phyloP scores from a whole-genome alignment of 805 yeast genomes.

The Yamadazyma sp. region DNA sequence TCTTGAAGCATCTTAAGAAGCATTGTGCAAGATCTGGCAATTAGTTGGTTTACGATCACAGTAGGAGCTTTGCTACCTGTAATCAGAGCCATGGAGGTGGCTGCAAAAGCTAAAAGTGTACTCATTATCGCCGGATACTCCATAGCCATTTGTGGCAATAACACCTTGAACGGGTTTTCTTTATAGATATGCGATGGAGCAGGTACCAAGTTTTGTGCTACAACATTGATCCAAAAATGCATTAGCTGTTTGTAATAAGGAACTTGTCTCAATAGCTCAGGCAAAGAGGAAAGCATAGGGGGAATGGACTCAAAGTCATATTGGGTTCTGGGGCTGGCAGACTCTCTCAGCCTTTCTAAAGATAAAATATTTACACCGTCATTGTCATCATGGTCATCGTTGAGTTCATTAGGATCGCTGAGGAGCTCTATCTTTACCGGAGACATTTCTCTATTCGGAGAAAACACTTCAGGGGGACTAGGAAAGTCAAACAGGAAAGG shows the following conservation, averaged over 20 bases:
- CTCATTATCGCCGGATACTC: constrained; percentile 56
- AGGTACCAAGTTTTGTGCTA: constrained; percentile 63
- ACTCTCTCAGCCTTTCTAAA: constrained; percentile 1
- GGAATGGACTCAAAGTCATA: constrained; percentile 25
- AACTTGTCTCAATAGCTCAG: constrained; percentile 58
- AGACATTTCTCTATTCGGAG: neutral
- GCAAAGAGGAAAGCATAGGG: constrained; percentile 47
- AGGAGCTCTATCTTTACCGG: neutral
- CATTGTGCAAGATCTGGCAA: constrained; percentile 58
- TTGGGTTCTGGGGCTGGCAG: neutral
- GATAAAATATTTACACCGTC: constrained; percentile 7
- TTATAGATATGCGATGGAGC: constrained; percentile 55
- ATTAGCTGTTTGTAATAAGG: constrained; percentile 62
- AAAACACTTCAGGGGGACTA: neutral
- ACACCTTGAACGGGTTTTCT: constrained; percentile 64
- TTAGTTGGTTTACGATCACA: constrained; percentile 50
- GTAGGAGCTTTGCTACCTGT: constrained; percentile 31
- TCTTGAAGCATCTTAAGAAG: constrained; percentile 51
- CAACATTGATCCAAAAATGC: constrained; percentile 60
- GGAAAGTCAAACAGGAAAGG: neutral
- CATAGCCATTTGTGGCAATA: constrained; percentile 70
- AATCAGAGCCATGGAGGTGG: constrained; percentile 28
- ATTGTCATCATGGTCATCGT: constrained; percentile 13
- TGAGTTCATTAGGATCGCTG: neutral
- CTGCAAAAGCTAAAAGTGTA: constrained; percentile 49